These are phyloP conservation scores for Lactarius hengduanensis DNA, from an alignment of 768 basidiomycete species.

Conservation along the genomic window DNA sequence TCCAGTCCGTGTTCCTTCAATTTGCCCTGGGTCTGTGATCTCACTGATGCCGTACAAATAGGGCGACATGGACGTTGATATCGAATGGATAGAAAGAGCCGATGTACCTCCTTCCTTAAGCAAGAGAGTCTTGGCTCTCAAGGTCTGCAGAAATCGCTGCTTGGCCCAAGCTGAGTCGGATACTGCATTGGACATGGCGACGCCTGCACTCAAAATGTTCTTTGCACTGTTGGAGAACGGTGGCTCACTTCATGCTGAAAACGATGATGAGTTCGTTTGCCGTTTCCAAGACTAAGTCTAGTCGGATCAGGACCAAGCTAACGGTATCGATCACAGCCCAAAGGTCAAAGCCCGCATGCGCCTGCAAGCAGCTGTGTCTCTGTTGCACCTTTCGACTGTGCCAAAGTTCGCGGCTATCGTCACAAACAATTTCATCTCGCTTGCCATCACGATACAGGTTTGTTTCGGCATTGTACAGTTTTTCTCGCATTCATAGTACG, in stretches of 20 bases:
- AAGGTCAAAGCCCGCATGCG: slow-evolving; percentile 75
- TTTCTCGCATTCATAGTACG: slow-evolving; percentile 1
- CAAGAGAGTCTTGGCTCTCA: slow-evolving; percentile 74
- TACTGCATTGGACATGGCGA: slow-evolving; percentile 62
- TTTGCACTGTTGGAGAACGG: slow-evolving; percentile 63
- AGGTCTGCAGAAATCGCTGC: slow-evolving; percentile 79
- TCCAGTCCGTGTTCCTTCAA: slow-evolving; percentile 40
- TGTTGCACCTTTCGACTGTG: slow-evolving; percentile 73
- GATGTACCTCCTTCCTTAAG: slow-evolving; percentile 55
- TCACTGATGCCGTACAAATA: slow-evolving; percentile 33
- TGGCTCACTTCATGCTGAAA: slow-evolving; percentile 62
- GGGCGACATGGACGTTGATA: slow-evolving; percentile 57
- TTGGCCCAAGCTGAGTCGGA: slow-evolving; percentile 62
- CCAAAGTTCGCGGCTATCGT: slow-evolving; percentile 57
- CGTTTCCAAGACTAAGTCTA: not conserved
- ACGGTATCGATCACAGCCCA: slow-evolving; percentile 40
- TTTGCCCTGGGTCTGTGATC: slow-evolving; percentile 1
- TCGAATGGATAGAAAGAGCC: slow-evolving; percentile 77
- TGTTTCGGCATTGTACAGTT: slow-evolving; percentile 24
- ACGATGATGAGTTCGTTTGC: slow-evolving; percentile 47
- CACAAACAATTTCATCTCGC: slow-evolving; percentile 56
- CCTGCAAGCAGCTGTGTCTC: slow-evolving; percentile 74
- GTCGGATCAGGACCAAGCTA: slow-evolving; percentile 18
- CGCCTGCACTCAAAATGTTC: slow-evolving; percentile 76
- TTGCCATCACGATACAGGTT: slow-evolving; percentile 80